Base-by-base conservation (phyloP, 2,329 filamentous ascomycete species). In the Coniosporium tulheliwenetii region DNA sequence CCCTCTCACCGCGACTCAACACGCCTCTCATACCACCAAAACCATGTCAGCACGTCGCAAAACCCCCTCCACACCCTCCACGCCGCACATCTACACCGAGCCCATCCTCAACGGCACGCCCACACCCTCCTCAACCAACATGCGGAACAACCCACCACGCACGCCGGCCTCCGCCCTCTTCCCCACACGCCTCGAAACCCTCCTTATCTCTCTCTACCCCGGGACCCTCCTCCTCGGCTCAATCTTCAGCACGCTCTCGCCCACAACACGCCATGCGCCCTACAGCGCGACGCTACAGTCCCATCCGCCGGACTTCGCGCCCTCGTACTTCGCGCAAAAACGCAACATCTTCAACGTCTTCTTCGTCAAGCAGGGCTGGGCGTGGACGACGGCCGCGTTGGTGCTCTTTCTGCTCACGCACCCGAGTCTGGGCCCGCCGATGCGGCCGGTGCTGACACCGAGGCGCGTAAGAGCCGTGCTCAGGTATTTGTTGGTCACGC, bases 321-420 rank as follows among this genome's bases (percentile, higher is more conserved):
- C 83, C 2, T 80, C 73, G 56, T 98, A 96, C 67, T 98, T 98
- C 59, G 89, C 91, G 37, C 81, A 81, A 51, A 98, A 98, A 63
- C 73, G 77, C 59, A 98, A 98, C 64, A 52, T 95, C 40, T 82
- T 96, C 72, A 98, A 98, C 57, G 61, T 82, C 37, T 73, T 86
- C 52, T 98, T 96, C 55, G 91, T 98, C 53, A 98, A 98, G 69
- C 70, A 83, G 41, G 89, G 89, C 45, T 98, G 91, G 91, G 73
- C 79, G 39, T 98, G 91, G 91, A 78, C 85, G 29, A 86, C 83
- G 0, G 56, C 75, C 8, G 79, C 84, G 1, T 87, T 94, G 52
- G 61, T 73, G 30, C 59, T 74, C 12, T 85, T 94, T 45, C 58
- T 83, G 5, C 58, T 78, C 35, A 78, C 77, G 16, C 81, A 93